Percentiles rank a stretch among this genome's conserved stretches.
Conservation (phyloP, 306 rosid genomes). For the Luffa aegyptiaca region DNA sequence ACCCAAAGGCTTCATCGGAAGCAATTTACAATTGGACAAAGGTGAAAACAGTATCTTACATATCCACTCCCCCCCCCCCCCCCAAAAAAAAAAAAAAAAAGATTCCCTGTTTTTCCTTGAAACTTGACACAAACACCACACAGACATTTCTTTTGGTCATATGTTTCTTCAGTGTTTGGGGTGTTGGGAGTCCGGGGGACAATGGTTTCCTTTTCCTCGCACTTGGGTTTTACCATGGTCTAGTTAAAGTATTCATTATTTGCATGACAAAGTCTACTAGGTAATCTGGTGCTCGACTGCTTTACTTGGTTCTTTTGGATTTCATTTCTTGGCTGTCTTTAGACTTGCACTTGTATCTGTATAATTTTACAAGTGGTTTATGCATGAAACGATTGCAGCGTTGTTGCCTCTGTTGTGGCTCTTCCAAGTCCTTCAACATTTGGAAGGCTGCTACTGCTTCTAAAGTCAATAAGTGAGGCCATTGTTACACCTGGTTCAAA, state of each 20-base stretch:
- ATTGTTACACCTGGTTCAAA: constrained; percentile 54
- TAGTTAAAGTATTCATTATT: neutral
- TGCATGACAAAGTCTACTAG: neutral
- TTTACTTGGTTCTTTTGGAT: neutral
- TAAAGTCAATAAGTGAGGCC: constrained; percentile 27
- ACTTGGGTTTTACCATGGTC: neutral
- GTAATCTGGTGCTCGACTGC: neutral
- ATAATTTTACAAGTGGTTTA: neutral
- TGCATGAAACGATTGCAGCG: constrained; percentile 35
- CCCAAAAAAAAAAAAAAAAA: neutral
- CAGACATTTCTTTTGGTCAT: neutral
- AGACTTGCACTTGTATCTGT: neutral
- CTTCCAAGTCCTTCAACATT: constrained; percentile 67
- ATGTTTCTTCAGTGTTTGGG: neutral
- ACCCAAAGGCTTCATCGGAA: constrained; percentile 50
- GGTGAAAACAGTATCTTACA: constrained; percentile 32
- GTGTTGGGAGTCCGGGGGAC: neutral
- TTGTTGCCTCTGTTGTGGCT: constrained; percentile 58
- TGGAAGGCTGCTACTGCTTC: constrained; percentile 70
- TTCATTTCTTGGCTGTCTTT: neutral
- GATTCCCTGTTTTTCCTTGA: neutral
- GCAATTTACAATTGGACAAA: constrained; percentile 59
- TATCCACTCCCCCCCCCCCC: neutral
- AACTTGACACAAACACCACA: neutral
- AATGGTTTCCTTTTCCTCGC: neutral